A percentile compares a stretch with the other conserved stretches of the same genome.
These are phyloP conservation scores for Rosa persica DNA, from an alignment of 306 rosid genomes.

Conservation along the genomic window DNA sequence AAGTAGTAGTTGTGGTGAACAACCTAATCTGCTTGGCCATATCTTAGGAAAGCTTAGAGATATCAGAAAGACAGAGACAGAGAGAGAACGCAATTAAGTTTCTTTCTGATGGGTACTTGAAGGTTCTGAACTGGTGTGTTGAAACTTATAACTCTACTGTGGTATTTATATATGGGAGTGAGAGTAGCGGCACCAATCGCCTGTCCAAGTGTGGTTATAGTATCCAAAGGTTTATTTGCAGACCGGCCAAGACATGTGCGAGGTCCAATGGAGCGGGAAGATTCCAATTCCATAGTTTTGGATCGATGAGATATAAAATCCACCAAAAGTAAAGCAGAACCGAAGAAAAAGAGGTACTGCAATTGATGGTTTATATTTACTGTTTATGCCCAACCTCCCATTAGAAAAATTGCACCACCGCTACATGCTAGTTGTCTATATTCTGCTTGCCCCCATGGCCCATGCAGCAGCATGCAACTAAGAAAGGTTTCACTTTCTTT, in stretches of 20 bases:
- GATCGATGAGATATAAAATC: constrained; percentile 2
- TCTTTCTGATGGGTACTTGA: background rate
- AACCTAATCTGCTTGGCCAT: constrained; percentile 34
- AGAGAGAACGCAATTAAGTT: background rate
- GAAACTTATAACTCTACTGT: background rate
- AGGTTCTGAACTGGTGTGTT: background rate
- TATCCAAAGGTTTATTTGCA: constrained; percentile 9
- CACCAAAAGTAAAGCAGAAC: background rate
- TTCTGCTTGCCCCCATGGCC: constrained; percentile 34
- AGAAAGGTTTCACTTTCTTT: background rate
- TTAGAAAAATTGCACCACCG: constrained; percentile 12
- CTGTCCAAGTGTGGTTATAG: constrained; percentile 1
- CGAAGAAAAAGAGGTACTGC: background rate
- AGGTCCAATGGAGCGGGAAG: constrained; percentile 34
- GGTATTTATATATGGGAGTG: constrained; percentile 23
- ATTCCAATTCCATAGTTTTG: constrained; percentile 21
- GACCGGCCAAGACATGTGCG: constrained; percentile 14
- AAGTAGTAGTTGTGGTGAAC: background rate
- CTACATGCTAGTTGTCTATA: constrained; percentile 30
- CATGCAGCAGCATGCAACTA: constrained; percentile 18
- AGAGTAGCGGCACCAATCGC: background rate
- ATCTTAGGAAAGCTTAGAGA: background rate
- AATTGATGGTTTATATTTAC: constrained; percentile 35
- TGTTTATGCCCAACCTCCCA: constrained; percentile 36
- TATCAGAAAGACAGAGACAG: background rate